phyloP scores from a whole-genome alignment of 768 basidiomycete genomes.

The Boletus rubropictus region DNA sequence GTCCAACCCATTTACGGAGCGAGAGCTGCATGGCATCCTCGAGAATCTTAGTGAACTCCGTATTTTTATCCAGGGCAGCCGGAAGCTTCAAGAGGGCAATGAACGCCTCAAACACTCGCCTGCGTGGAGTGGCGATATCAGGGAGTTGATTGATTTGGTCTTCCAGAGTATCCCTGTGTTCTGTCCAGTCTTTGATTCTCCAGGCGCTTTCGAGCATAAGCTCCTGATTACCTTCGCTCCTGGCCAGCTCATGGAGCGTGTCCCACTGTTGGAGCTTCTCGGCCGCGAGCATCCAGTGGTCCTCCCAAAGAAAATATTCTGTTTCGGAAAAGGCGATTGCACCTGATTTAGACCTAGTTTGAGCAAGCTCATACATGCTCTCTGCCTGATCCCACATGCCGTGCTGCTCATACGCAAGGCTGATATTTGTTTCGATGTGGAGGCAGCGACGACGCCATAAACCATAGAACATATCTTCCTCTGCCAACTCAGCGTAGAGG shows the following conservation, averaged over 20 bases:
- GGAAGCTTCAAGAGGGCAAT: slow-evolving; percentile 84
- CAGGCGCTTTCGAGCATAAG: slow-evolving; percentile 92
- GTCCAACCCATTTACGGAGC: slow-evolving; percentile 89
- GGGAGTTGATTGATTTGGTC: slow-evolving; percentile 74
- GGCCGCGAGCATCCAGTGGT: slow-evolving; percentile 95
- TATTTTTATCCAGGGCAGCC: slow-evolving; percentile 72
- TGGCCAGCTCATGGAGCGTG: slow-evolving; percentile 83
- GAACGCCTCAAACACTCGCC: slow-evolving; percentile 96
- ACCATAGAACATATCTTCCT: slow-evolving; percentile 97
- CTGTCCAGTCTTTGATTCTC: slow-evolving; percentile 90
- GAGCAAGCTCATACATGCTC: slow-evolving; percentile 82
- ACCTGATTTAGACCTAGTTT: slow-evolving; percentile 76
- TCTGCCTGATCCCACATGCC: slow-evolving; percentile 96
- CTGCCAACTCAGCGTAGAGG: slow-evolving; percentile 89
- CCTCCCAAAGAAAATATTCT: slow-evolving; percentile 98
- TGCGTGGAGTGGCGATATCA: slow-evolving; percentile 89
- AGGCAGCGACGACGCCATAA: slow-evolving; percentile 87
- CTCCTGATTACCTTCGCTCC: slow-evolving; percentile 85
- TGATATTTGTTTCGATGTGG: slow-evolving; percentile 85
- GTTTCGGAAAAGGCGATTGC: slow-evolving; percentile 86
- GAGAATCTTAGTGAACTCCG: slow-evolving; percentile 80
- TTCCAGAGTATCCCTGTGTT: slow-evolving; percentile 70
- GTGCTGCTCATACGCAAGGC: slow-evolving; percentile 87
- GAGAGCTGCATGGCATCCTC: slow-evolving; percentile 97
- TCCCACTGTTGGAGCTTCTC: slow-evolving; percentile 99